Base-by-base conservation (phyloP, 1,139 yeast species). In the Kodamaea ohmeri region DNA sequence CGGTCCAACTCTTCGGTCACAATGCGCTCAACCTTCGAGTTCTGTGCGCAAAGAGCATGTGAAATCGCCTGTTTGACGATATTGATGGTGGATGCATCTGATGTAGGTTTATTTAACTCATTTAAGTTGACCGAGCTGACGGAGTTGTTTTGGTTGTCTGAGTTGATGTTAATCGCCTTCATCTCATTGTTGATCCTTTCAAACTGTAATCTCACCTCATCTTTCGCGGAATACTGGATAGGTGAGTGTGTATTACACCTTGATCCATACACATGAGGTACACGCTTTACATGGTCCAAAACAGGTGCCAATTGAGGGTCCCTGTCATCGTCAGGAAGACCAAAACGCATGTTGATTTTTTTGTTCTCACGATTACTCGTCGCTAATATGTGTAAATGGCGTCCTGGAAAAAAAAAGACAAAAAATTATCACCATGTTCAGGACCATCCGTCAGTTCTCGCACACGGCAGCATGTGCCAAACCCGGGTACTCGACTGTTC, bases 401-500 rank as follows among this genome's bases (percentile, higher is more conserved):
- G 17, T 16, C 15, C 30, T 14, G 30, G 20, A 27, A 27, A 27
- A 27, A 27, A 27, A 27, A 14, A 16, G 15, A 16, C 9, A 12
- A 12, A 12, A n/a, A 25, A 6, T 25, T 4, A 9, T 21, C 19
- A 20, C 19, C 33, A 31, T 31, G 34, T 29, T 29, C 16, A 18
- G 25, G 16, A 12, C 19, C 44, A 46, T 57, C 19, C 78, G 82
- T 62, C 57, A 52, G 34, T 76, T 80, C 53, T 73, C 82, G 21
- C 58, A 63, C 41, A 55, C 73, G 16, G 41, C 63, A 1, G 55
- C 56, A 4, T 54, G 60, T 16, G 55, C 69, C 31, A 85, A 79
- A 53, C 76, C 88, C 6, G 95, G 87, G 1, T 81, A 82, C 58
- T 83, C 94, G 34, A 75, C 87, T 32, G 90, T 86, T 25, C 76